Base-by-base conservation (phyloP, 768 basidiomycete species). In the Mrakia gelida region DNA sequence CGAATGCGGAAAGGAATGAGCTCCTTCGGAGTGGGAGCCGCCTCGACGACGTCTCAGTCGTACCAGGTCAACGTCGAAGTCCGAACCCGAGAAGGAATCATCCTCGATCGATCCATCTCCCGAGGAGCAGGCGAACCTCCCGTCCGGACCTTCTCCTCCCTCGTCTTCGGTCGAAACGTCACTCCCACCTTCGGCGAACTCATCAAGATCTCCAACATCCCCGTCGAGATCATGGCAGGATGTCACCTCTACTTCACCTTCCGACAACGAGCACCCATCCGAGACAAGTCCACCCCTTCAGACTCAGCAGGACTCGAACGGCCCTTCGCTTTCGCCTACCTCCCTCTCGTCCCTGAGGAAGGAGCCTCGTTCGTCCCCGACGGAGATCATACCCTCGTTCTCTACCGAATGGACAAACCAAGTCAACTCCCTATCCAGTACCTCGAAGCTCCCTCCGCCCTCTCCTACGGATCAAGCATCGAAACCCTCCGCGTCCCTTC, bases 181-280 rank as follows among this genome's bases (percentile, higher is more conserved):
- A 90, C 91, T 80, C 96, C 96, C 1, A 96, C 93, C 0, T 98
- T 91, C 83, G 93, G 93, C 52, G 96, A 98, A 84, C 88, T 98
- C 68, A 88, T 98, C 85, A 98, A 98, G 84, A 86, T 98, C 23
- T 88, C 89, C 79, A 78, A 78, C 61, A 84, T 98, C 13, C 91
- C 93, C 30, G 85, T 87, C 18, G 86, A 90, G 13, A 88, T 89
- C 11, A 87, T 91, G 56, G 90, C 90, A 2, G 88, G 89, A 61
- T 95, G 92, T 89, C 96, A 98, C 82, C 85, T 98, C 21, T 98
- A 96, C 87, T 92, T 98, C 86, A 93, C 93, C 0, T 95, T 98
- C 85, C 89, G 92, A 59, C 91, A 93, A 82, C 91, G 86, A 30
- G 38, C 77, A 1, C 26, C 79, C 2, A 62, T 34, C 38, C 23